Evolutionary conservation across 2,329 filamentous ascomycete genomes (phyloP).

Genomic region (Dactylellina drechsleri): DNA sequence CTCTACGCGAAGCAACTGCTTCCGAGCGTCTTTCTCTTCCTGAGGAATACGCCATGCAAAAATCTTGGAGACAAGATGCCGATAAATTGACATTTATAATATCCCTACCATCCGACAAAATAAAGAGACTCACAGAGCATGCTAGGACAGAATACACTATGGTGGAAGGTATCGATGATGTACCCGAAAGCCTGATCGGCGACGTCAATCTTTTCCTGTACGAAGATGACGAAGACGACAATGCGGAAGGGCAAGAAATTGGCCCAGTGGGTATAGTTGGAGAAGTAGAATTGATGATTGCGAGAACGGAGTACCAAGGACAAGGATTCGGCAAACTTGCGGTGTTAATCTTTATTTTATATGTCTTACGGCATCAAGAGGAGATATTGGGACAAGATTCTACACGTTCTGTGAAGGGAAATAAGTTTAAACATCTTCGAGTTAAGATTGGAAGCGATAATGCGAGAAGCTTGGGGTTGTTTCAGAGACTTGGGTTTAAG

Average conservation of each 20-base stretch:
- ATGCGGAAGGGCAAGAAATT: slow-evolving; percentile 57
- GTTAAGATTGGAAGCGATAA: slow-evolving; percentile 73
- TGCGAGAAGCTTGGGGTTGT: slow-evolving; percentile 68
- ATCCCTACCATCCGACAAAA: slow-evolving; percentile 67
- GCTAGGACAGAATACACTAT: slow-evolving; percentile 10
- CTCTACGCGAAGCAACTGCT: slow-evolving; percentile 83
- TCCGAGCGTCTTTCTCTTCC: slow-evolving; percentile 82
- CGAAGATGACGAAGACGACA: slow-evolving; percentile 59
- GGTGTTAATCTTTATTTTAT: slow-evolving; percentile 75
- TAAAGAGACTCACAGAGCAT: slow-evolving; percentile 6
- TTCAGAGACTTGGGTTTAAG: slow-evolving; percentile 70
- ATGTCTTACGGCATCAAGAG: slow-evolving; percentile 64
- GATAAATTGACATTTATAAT: slow-evolving; percentile 95
- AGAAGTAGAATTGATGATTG: slow-evolving; percentile 90
- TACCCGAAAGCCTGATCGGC: slow-evolving; percentile 71
- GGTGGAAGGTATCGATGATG: slow-evolving; percentile 64
- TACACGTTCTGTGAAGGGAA: slow-evolving; percentile 9
- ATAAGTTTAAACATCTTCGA: slow-evolving; percentile 64
- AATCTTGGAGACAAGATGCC: slow-evolving; percentile 79
- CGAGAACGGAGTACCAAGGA: slow-evolving; percentile 68
- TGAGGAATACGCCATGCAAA: slow-evolving; percentile 90
- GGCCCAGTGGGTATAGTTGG: slow-evolving; percentile 63
- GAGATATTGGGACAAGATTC: slow-evolving; percentile 55
- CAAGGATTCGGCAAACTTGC: slow-evolving; percentile 74
- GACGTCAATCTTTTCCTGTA: slow-evolving; percentile 84